Percentiles rank a stretch among this genome's conserved stretches.
Conservation (phyloP, 352 stramenopile genomes). For the Globisporangium cystogenes region DNA sequence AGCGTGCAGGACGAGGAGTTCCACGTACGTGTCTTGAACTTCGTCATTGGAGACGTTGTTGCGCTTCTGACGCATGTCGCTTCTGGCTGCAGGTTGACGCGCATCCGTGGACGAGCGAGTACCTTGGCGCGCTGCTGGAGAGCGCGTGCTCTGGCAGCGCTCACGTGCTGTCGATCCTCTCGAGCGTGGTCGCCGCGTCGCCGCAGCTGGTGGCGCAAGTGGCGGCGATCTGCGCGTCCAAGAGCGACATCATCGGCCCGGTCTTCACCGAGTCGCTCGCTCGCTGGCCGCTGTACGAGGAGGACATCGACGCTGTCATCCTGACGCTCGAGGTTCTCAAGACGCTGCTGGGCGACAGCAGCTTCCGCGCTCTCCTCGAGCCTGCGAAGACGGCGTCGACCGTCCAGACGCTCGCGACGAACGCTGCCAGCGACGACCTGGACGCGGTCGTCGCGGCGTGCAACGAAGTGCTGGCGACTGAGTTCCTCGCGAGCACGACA, state of each 20-base stretch:
- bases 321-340: slow-evolving; percentile 43
- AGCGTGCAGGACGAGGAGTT: slow-evolving; percentile 32
- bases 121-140: slow-evolving; percentile 35
- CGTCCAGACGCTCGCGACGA: slow-evolving; percentile 38
- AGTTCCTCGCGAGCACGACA: background rate
- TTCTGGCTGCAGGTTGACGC: slow-evolving; percentile 19
- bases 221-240: slow-evolving; percentile 28
- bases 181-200: slow-evolving; percentile 23
- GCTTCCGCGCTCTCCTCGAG: slow-evolving; percentile 30
- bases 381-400: slow-evolving; percentile 39
- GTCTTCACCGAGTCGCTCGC: slow-evolving; percentile 39
- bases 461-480: slow-evolving; percentile 20
- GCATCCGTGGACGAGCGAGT: slow-evolving; percentile 39
- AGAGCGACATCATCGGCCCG: slow-evolving; percentile 29
- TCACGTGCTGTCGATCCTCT: slow-evolving; percentile 43
- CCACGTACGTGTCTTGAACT: slow-evolving; percentile 20
- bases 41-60: background rate
- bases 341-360: slow-evolving; percentile 23
- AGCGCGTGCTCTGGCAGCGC: slow-evolving; percentile 41
- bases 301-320: slow-evolving; percentile 53
- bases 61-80: background rate
- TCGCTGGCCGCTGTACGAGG: slow-evolving; percentile 59
- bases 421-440: slow-evolving; percentile 34
- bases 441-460: slow-evolving; percentile 35
- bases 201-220: slow-evolving; percentile 30